phyloP scores from a whole-genome alignment of 106 monocot species.

The Phalaenopsis aphrodite region DNA sequence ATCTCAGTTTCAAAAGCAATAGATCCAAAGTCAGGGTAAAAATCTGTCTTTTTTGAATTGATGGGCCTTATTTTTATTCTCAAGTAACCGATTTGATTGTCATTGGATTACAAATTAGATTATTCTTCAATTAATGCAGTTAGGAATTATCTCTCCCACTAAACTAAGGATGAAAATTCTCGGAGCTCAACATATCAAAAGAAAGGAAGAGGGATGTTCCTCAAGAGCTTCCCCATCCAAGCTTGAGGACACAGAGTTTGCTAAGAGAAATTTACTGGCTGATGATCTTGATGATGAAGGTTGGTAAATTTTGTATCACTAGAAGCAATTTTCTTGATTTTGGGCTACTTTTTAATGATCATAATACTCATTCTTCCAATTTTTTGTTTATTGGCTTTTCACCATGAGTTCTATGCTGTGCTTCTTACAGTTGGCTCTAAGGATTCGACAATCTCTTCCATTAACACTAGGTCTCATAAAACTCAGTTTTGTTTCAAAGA shows the following conservation, averaged over 20 bases:
- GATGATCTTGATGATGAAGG: constrained; percentile 32
- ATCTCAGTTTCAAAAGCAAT: too few species aligned
- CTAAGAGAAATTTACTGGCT: constrained; percentile 43
- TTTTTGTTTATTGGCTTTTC: neutral
- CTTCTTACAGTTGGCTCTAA: neutral
- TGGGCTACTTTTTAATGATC: too few species aligned
- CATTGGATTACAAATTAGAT: neutral
- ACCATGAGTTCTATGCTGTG: neutral
- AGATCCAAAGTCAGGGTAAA: too few species aligned
- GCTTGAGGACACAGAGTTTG: constrained; percentile 40
- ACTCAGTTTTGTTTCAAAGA: constrained; percentile 2
- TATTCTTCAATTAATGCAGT: constrained; percentile 31
- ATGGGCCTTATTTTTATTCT: neutral
- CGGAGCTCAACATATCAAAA: constrained; percentile 43
- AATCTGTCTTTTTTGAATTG: neutral
- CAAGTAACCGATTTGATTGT: neutral
- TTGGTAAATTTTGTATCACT: neutral
- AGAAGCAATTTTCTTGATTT: neutral
- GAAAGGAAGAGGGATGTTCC: constrained; percentile 33
- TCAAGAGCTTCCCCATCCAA: constrained; percentile 64
- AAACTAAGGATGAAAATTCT: constrained; percentile 81
- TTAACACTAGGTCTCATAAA: neutral
- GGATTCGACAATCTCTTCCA: neutral
- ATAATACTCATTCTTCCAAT: neutral
- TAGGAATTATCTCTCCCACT: constrained; percentile 63